Evolutionary conservation across 2,329 filamentous ascomycete genomes (phyloP).

Genomic region (Paraphaeosphaeria sporulosa): DNA sequence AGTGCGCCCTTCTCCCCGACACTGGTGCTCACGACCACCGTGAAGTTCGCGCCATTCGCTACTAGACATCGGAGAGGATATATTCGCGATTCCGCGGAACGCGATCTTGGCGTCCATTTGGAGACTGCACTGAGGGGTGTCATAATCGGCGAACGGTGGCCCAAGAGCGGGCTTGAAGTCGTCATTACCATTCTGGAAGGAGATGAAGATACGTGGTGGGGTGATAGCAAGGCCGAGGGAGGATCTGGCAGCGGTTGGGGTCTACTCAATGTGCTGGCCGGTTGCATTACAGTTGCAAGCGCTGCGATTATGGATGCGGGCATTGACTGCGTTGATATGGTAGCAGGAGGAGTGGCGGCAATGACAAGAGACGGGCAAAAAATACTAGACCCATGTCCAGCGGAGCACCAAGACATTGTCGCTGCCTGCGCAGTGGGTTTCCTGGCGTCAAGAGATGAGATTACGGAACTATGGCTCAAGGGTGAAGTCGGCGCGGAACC

Average conservation of each 20-base stretch:
- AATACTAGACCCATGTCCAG: slow-evolving; percentile 82
- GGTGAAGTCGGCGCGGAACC: slow-evolving; percentile 64
- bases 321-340: slow-evolving; percentile 92
- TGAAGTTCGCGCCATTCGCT: slow-evolving; percentile 97
- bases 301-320: slow-evolving; percentile 93
- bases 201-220: slow-evolving; percentile 80
- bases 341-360: slow-evolving; percentile 88
- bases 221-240: slow-evolving; percentile 52
- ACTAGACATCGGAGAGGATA: slow-evolving; percentile 84
- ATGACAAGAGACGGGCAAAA: slow-evolving; percentile 65
- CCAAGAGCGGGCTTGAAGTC: slow-evolving; percentile 97
- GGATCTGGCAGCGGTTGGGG: slow-evolving; percentile 76
- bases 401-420: slow-evolving; percentile 78
- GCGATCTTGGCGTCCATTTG: slow-evolving; percentile 88
- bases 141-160: slow-evolving; percentile 93
- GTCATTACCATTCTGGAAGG: slow-evolving; percentile 92
- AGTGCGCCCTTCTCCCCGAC: slow-evolving; percentile 93
- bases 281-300: slow-evolving; percentile 91
- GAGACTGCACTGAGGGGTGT: slow-evolving; percentile 89
- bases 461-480: slow-evolving; percentile 95
- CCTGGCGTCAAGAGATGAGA: slow-evolving; percentile 83
- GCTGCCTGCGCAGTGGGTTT: slow-evolving; percentile 93
- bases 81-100: slow-evolving; percentile 82
- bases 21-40: slow-evolving; percentile 87
- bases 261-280: slow-evolving; percentile 88